Percentiles rank a stretch among this genome's conserved stretches.
Evolutionary conservation across 2,329 filamentous ascomycete species (phyloP).

Genomic region (Fusarium aywerte): DNA sequence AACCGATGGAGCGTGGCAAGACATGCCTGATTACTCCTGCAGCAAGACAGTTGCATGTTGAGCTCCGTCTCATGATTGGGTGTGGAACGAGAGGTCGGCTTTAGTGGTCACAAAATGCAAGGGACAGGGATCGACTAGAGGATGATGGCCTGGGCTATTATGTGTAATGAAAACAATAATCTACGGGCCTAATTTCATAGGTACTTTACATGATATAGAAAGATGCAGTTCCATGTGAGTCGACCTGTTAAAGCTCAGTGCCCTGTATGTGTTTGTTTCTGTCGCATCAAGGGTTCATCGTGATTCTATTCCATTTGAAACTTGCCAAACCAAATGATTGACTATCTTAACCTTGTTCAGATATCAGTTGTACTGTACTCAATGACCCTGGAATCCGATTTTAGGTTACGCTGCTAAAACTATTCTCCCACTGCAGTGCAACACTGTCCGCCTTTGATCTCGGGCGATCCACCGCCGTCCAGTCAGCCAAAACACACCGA

Average conservation of each 20-base stretch:
- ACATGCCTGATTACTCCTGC: slow-evolving; percentile 13
- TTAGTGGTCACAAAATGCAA: slow-evolving; percentile 35
- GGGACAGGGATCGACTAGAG: slow-evolving; percentile 26
- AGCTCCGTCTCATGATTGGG: slow-evolving; percentile 28
- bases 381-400: neutral
- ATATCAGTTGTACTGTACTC: neutral
- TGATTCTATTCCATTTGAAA: neutral
- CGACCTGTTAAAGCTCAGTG: neutral
- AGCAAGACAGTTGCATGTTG: slow-evolving; percentile 25
- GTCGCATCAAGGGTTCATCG: neutral
- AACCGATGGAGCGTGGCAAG: slow-evolving; percentile 15
- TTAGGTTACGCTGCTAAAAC: neutral
- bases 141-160: neutral
- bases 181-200: no score
- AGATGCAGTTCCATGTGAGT: no score
- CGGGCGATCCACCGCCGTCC: neutral
- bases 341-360: neutral
- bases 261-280: neutral
- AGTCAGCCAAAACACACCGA: neutral
- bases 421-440: neutral
- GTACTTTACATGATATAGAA: no score
- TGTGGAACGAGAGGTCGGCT: slow-evolving; percentile 13
- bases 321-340: neutral
- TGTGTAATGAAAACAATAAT: no score
- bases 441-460: neutral